Evolutionary conservation across 306 rosid genomes (phyloP).

Genomic region (Castanea crenata): DNA sequence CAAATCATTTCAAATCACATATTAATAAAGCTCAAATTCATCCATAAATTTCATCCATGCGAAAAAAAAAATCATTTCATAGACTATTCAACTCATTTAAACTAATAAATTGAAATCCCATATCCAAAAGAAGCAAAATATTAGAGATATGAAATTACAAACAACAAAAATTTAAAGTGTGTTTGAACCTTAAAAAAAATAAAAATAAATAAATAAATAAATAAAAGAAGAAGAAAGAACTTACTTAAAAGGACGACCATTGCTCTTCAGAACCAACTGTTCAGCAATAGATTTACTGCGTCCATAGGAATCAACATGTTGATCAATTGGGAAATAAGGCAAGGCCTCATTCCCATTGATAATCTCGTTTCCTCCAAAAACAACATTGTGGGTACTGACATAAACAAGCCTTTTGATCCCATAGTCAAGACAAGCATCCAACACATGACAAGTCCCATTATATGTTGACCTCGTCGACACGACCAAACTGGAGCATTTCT

Average conservation of each 20-base stretch:
- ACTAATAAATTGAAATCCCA: too few species aligned
- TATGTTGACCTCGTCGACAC: conserved; percentile 75
- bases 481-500: conserved; percentile 83
- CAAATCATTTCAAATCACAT: too few species aligned
- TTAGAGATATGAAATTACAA: too few species aligned
- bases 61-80: too few species aligned
- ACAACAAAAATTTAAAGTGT: too few species aligned
- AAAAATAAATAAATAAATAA: too few species aligned
- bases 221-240: neutral
- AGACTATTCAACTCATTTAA: too few species aligned
- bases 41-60: too few species aligned
- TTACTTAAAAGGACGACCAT: conserved; percentile 69
- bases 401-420: conserved; percentile 73
- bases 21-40: too few species aligned
- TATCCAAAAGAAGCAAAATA: too few species aligned
- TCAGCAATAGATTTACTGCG: conserved; percentile 90
- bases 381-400: conserved; percentile 84
- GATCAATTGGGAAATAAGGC: conserved; percentile 78
- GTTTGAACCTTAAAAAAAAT: neutral
- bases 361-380: conserved; percentile 71
- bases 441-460: conserved; percentile 75
- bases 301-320: conserved; percentile 69
- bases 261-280: conserved; percentile 79
- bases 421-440: conserved; percentile 71
- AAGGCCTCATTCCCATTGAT: conserved; percentile 70